These are phyloP conservation scores for Pestalotiopsis sp. DNA, from an alignment of 2,329 filamentous ascomycete species.

Conservation along the genomic window DNA sequence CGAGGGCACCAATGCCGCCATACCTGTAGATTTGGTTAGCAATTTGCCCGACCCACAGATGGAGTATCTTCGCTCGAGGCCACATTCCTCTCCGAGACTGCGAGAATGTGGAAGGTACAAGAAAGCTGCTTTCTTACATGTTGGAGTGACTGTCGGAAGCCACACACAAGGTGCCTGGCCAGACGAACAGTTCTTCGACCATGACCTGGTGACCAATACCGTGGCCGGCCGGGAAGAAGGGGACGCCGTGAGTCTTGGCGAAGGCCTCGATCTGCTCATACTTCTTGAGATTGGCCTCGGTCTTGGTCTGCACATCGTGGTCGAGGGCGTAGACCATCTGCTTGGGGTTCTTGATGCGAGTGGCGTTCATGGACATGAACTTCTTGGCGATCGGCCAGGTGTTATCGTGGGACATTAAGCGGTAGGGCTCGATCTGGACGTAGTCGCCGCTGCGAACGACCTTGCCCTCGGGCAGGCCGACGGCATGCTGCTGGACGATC, in stretches of 20 bases:
- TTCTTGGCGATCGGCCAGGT: slow-evolving; percentile 72
- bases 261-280: slow-evolving; percentile 83
- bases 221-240: slow-evolving; percentile 75
- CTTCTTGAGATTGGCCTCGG: slow-evolving; percentile 77
- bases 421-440: slow-evolving; percentile 71
- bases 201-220: slow-evolving; percentile 93
- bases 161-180: slow-evolving; percentile 83
- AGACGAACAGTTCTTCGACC: slow-evolving; percentile 76
- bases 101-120: too few species aligned
- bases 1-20: slow-evolving; percentile 75
- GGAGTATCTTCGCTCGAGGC: too few species aligned
- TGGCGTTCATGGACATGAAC: slow-evolving; percentile 82
- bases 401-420: slow-evolving; percentile 88
- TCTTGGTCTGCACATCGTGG: slow-evolving; percentile 72
- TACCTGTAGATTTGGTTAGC: slow-evolving; percentile 36
- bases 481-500: slow-evolving; percentile 81
- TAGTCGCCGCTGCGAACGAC: slow-evolving; percentile 81
- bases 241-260: slow-evolving; percentile 74
- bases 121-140: slow-evolving; percentile 50
- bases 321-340: slow-evolving; percentile 86
- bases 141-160: slow-evolving; percentile 80
- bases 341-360: slow-evolving; percentile 68
- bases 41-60: too few species aligned
- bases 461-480: slow-evolving; percentile 77
- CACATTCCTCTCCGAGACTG: too few species aligned